Evolutionary conservation across 441 rosid genomes (phyloP).

Genomic region (Erodium moschatum): DNA sequence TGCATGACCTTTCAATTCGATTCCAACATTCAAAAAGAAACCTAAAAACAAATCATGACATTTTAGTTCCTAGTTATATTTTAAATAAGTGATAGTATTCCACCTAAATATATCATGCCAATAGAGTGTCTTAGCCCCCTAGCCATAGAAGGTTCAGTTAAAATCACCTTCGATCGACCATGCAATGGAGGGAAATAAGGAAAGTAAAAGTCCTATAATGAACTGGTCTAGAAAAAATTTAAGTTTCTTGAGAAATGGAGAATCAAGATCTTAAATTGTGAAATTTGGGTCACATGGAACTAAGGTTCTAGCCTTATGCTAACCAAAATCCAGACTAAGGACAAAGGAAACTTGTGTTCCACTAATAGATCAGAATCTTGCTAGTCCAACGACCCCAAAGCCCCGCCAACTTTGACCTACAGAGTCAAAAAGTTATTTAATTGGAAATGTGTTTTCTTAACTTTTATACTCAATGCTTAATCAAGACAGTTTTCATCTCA

Average conservation of each 20-base stretch:
- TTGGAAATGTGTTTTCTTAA: background rate
- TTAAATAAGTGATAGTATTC: background rate
- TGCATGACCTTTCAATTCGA: too few species aligned
- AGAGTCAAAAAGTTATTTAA: conserved; percentile 3
- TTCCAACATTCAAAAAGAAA: background rate
- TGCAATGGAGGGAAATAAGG: background rate
- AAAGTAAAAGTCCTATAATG: background rate
- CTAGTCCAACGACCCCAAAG: conserved; percentile 5
- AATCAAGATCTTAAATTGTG: background rate
- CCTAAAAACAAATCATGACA: background rate
- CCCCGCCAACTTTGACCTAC: background rate
- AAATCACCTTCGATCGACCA: background rate
- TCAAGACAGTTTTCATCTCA: background rate
- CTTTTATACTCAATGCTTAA: background rate
- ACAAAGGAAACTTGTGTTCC: background rate
- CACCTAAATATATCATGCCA: background rate
- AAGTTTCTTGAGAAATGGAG: background rate
- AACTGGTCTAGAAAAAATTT: background rate
- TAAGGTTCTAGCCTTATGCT: conserved; percentile 1
- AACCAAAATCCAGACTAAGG: background rate
- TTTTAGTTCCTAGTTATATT: background rate
- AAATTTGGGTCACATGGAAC: background rate
- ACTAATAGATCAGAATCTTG: conserved; percentile 1
- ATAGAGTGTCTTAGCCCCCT: background rate
- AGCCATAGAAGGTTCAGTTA: background rate